Conservation (phyloP, 2,329 filamentous ascomycete genomes). For the Sarocladium kiliense region DNA sequence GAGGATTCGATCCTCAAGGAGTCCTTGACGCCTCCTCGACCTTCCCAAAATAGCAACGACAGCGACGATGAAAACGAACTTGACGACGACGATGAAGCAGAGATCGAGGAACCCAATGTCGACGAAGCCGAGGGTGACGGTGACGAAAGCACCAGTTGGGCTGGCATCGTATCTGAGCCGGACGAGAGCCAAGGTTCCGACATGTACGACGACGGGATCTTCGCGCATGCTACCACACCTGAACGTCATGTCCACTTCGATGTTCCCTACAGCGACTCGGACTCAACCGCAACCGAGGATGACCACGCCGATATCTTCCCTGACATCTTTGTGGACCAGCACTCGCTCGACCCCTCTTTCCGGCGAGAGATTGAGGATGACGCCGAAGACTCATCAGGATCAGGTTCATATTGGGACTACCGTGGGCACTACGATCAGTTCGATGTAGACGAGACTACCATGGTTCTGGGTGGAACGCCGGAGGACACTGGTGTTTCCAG, state of each 20-base stretch:
- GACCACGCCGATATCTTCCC: slow-evolving; percentile 64
- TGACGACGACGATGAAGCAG: slow-evolving; percentile 30
- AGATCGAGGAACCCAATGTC: slow-evolving; percentile 24
- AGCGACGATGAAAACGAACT: slow-evolving; percentile 32
- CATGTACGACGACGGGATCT: slow-evolving; percentile 34
- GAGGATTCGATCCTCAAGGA: slow-evolving; percentile 62
- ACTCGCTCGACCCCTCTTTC: slow-evolving; percentile 65
- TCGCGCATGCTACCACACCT: slow-evolving; percentile 28
- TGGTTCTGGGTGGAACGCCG: background rate
- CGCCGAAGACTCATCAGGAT: slow-evolving; percentile 51
- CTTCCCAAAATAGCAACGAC: slow-evolving; percentile 26
- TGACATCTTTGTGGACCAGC: slow-evolving; percentile 74
- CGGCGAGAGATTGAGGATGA: slow-evolving; percentile 70
- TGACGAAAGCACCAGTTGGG: slow-evolving; percentile 45
- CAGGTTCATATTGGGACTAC: slow-evolving; percentile 60
- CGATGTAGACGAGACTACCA: slow-evolving; percentile 35
- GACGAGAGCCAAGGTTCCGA: slow-evolving; percentile 41
- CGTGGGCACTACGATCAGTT: slow-evolving; percentile 28
- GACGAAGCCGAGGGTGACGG: slow-evolving; percentile 33
- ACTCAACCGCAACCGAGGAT: slow-evolving; percentile 58
- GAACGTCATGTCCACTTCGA: slow-evolving; percentile 72
- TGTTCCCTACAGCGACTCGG: slow-evolving; percentile 61
- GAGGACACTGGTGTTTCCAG: background rate
- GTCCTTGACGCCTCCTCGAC: slow-evolving; percentile 31
- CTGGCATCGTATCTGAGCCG: slow-evolving; percentile 45